Evolutionary conservation across 768 basidiomycete species (phyloP).

Genomic region (Leccinellum luteum): DNA sequence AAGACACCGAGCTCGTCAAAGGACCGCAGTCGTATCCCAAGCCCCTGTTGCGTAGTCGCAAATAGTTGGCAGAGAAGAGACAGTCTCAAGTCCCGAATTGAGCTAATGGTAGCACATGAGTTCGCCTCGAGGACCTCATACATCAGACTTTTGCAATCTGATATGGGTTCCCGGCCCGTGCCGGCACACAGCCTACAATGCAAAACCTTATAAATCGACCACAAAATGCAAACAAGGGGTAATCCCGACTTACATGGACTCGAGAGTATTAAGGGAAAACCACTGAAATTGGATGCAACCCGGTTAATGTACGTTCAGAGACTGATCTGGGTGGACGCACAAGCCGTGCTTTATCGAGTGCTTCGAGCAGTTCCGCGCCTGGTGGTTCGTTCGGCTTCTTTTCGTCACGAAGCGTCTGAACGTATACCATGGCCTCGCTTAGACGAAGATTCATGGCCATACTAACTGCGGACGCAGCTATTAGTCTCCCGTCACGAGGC

Average conservation of each 20-base stretch:
- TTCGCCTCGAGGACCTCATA: slow-evolving; percentile 31
- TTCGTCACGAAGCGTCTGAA: slow-evolving; percentile 27
- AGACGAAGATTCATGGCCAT: slow-evolving; percentile 47
- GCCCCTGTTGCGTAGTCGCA: slow-evolving; percentile 31
- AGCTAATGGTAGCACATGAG: slow-evolving; percentile 16
- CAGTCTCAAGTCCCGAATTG: slow-evolving; percentile 37
- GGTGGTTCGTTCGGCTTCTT: slow-evolving; percentile 28
- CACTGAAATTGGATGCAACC: slow-evolving; percentile 30
- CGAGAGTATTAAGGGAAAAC: slow-evolving; percentile 37
- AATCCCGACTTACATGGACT: slow-evolving; percentile 35
- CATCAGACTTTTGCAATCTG: slow-evolving; percentile 31
- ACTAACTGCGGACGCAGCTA: slow-evolving; percentile 41
- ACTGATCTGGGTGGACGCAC: slow-evolving; percentile 24
- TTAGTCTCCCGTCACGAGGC: slow-evolving; percentile 39
- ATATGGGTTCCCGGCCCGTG: slow-evolving; percentile 41
- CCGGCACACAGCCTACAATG: slow-evolving; percentile 41
- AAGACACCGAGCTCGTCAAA: slow-evolving; percentile 30
- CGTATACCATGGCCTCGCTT: slow-evolving; percentile 35
- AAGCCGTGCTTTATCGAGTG: slow-evolving; percentile 37
- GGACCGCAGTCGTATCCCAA: slow-evolving; percentile 29
- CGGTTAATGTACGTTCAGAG: slow-evolving; percentile 14
- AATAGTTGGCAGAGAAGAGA: slow-evolving; percentile 37
- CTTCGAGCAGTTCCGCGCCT: slow-evolving; percentile 31
- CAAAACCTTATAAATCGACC: slow-evolving; percentile 1
- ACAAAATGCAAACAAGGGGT: neutral